Base-by-base conservation (phyloP, 495 filamentous ascomycete species). In the Xylaria scruposa region DNA sequence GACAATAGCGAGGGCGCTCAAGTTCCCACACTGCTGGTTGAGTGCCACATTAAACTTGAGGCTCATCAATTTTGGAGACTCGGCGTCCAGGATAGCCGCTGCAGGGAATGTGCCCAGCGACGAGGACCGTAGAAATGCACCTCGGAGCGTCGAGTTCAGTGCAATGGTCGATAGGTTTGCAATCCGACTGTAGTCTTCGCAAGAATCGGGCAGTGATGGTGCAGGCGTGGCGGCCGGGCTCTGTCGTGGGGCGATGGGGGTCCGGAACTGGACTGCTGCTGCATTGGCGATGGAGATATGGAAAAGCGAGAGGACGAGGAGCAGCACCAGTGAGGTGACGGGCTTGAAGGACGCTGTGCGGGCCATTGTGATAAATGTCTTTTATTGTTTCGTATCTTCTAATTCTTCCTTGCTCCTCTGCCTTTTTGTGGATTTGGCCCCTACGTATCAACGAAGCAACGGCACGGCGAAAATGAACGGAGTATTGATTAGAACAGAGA, bases 21-120 rank as follows among this genome's bases (percentile, higher is more conserved):
- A 56, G 62, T 82, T 82, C 0, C 78, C 78, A 59, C 79, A 82
- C 33, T 73, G 31, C 29, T 64, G 26, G 73, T 81, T 82, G 26
- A 82, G 64, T 4, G 70, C 70, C 44, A 15, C 59, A 56, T 82
- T 71, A 46, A 70, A 67, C 24, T 64, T 78, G 42, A 82, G 62
- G 9, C 53, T 17, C 6, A 76, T 72, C 29, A 82, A 68, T 58
- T 75, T 72, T 7, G 53, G 66, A 6, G 69, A 68, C 38, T 78
- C 79, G 24, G 56, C 61, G 51, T 80, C 73, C 26, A 82, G 73
- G 72, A 81, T 79, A 33, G 56, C 64, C 10, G 68, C 67, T 36
- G 79, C 65, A 19, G 68, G 31, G 38, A 77, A 71, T 49, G 78
- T 78, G 68, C 80, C 80, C 59, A 75, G 29, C 26, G 67, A 68